A percentile compares a stretch with the other conserved stretches of the same genome.
phyloP scores from a whole-genome alignment of 176 grass and related monocot species.

The Oryza meyeriana region DNA sequence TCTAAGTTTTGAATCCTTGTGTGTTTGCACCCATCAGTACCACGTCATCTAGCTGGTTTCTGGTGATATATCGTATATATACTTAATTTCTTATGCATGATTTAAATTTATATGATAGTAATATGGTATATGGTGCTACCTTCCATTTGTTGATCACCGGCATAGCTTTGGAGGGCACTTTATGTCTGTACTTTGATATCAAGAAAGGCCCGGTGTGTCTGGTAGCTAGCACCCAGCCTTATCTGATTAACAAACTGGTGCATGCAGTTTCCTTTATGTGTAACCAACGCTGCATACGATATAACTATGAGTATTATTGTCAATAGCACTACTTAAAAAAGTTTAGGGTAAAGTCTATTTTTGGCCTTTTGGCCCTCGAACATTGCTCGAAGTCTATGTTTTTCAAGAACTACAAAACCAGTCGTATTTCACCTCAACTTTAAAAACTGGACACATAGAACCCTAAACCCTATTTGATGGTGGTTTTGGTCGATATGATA shows the following conservation, averaged over 20 bases:
- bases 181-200: neutral
- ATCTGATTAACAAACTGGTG: neutral
- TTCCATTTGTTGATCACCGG: slow-evolving; percentile 8
- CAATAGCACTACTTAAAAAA: too few species aligned
- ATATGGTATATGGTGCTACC: neutral
- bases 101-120: neutral
- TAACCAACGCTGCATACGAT: neutral
- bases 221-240: slow-evolving; percentile 27
- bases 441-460: too few species aligned
- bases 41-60: slow-evolving; percentile 17
- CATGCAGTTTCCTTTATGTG: neutral
- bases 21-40: neutral
- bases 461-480: too few species aligned
- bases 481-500: too few species aligned
- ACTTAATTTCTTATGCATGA: neutral
- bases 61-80: neutral
- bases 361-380: too few species aligned
- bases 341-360: too few species aligned
- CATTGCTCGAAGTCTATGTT: too few species aligned
- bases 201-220: slow-evolving; percentile 24
- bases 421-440: too few species aligned
- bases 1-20: slow-evolving; percentile 56
- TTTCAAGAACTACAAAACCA: too few species aligned
- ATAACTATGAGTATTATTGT: too few species aligned
- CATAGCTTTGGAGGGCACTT: neutral